Evolutionary conservation across 1,284 basidiomycete species (phyloP).

Genomic region (Volvariella surrecta): DNA sequence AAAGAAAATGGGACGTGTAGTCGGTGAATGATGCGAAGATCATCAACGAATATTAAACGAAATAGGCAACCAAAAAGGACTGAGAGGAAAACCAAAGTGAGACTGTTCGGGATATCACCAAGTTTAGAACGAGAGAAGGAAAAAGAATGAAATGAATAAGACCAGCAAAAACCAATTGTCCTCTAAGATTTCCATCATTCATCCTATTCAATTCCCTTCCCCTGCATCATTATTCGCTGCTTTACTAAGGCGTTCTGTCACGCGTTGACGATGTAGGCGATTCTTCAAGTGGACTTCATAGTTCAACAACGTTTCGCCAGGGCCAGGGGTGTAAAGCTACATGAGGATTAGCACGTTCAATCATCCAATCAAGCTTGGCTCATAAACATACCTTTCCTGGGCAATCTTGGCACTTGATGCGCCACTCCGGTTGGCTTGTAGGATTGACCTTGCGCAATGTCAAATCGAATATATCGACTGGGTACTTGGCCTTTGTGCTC

Average conservation of each 20-base stretch:
- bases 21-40: neutral
- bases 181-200: too few species aligned
- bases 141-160: neutral
- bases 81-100: neutral
- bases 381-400: slow-evolving; percentile 71
- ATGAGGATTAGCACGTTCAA: slow-evolving; percentile 13
- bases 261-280: slow-evolving; percentile 37
- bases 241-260: slow-evolving; percentile 30
- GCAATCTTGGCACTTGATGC: slow-evolving; percentile 91
- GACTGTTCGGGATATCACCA: neutral
- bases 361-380: slow-evolving; percentile 1
- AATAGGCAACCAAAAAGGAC: neutral
- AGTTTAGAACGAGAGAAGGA: neutral
- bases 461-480: slow-evolving; percentile 78
- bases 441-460: slow-evolving; percentile 53
- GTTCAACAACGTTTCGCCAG: slow-evolving; percentile 82
- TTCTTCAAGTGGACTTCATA: slow-evolving; percentile 86
- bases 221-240: slow-evolving; percentile 3
- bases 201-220: too few species aligned
- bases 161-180: too few species aligned
- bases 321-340: slow-evolving; percentile 89
- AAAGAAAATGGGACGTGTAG: neutral
- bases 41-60: neutral
- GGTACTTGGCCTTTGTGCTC: slow-evolving; percentile 65
- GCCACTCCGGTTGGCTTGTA: slow-evolving; percentile 66